Base-by-base conservation (phyloP, 495 filamentous ascomycete genomes). In the Parathielavia appendiculata region DNA sequence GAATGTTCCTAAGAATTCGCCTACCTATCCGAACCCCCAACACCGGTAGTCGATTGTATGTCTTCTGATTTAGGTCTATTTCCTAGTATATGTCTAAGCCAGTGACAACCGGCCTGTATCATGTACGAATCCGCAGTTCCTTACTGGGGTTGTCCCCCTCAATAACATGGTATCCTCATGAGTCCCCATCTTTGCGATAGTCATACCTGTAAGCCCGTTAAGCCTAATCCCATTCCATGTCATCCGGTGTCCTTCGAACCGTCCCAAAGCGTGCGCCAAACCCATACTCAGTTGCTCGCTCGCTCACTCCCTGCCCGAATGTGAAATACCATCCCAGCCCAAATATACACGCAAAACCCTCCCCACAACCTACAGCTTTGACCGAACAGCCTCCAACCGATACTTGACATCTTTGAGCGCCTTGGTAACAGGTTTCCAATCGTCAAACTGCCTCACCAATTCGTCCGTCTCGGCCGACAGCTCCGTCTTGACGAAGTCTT, bases 341-440 rank as follows among this genome's bases (percentile, higher is more conserved):
- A 30, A 3, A 30, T 3, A 30, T 30, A 30, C 26, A 2, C 26
- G 26, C 26, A 30, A 30, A 20, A 38, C 1, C 32, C 48, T 50
- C 4, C 1, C 32, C 13, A 30, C 22, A 26, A 40, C 45, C 44
- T 63, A 96, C 34, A 93, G 74, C 71, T 90, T 95, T 7, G 87
- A 91, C 62, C 89, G 78, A 46, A 98, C 92, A 9, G 88, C 92
- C 77, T 98, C 93, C 41, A 98, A 75, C 62, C 93, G 81, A 69
- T 95, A 98, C 69, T 93, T 96, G 36, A 98, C 93, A 76, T 98
- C 93, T 71, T 90, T 96, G 54, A 98, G 73, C 35, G 86, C 87
- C 75, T 97, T 98, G 11, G 81, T 93, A 0, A 78, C 77, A 9
- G 93, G 93, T 67, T 87, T 90, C 93, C 93, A 98, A 45, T 90